Percentiles rank a stretch among this genome's conserved stretches.
phyloP scores from a whole-genome alignment of 75 land plant genomes.

The Cupressus sempervirens region DNA sequence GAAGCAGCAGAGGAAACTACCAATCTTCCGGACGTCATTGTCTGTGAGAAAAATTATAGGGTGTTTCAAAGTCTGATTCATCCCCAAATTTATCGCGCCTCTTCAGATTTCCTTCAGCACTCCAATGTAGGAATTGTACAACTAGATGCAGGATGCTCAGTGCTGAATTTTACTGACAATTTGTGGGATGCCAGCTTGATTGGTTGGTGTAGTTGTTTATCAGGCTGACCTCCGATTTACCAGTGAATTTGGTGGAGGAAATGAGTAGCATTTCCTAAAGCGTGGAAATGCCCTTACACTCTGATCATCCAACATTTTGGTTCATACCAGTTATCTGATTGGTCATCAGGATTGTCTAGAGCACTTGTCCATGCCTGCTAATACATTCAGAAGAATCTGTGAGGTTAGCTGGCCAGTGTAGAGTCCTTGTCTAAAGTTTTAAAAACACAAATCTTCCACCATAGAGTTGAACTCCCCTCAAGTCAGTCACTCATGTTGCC shows the following conservation, averaged over 20 bases:
- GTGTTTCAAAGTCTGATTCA: background rate
- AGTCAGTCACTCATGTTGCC: background rate
- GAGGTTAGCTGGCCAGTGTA: background rate
- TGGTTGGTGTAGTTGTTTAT: background rate
- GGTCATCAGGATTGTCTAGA: background rate
- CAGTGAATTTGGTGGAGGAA: too few relatives aligned
- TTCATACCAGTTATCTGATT: background rate
- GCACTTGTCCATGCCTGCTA: background rate
- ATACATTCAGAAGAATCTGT: background rate
- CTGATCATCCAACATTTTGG: too few relatives aligned
- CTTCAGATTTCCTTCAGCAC: background rate
- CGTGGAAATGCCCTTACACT: too few relatives aligned
- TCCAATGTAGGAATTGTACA: background rate
- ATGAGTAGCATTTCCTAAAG: too few relatives aligned
- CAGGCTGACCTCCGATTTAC: background rate
- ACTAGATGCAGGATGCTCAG: background rate
- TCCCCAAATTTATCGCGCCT: background rate
- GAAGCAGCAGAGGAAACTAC: background rate
- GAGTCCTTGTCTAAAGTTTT: too few relatives aligned
- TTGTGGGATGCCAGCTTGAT: background rate
- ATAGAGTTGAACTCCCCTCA: background rate
- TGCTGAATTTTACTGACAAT: background rate
- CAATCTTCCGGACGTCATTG: background rate
- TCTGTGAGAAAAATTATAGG: background rate
- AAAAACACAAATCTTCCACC: too few relatives aligned